phyloP scores from a whole-genome alignment of 768 basidiomycete species.

The Tricholomella constricta region DNA sequence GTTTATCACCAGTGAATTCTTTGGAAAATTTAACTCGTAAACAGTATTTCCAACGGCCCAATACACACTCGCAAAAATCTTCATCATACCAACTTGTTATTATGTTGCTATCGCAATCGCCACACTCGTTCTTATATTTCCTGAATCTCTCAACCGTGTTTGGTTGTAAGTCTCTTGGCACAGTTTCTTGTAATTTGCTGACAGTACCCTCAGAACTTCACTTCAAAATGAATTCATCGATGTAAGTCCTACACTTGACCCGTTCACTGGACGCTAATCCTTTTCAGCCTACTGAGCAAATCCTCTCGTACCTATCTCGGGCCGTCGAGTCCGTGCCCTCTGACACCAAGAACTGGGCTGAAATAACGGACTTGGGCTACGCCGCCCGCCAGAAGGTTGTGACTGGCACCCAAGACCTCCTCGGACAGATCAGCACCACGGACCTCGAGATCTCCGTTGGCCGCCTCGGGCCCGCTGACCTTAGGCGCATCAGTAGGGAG shows the following conservation, averaged over 20 bases:
- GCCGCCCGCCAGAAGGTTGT: slow-evolving; percentile 30
- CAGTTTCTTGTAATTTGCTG: too few species aligned
- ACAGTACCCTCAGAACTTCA: slow-evolving; percentile 23
- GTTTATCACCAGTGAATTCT: not conserved
- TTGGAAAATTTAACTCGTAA: not conserved
- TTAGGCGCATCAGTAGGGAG: slow-evolving; percentile 40
- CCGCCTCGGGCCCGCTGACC: slow-evolving; percentile 41
- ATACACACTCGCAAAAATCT: slow-evolving; percentile 41
- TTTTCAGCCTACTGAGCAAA: slow-evolving; percentile 32
- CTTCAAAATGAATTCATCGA: slow-evolving; percentile 29
- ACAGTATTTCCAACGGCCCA: slow-evolving; percentile 40
- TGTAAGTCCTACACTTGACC: slow-evolving; percentile 21
- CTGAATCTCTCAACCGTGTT: slow-evolving; percentile 44
- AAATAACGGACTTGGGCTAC: slow-evolving; percentile 25
- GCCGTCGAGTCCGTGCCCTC: slow-evolving; percentile 35
- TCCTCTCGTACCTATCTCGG: slow-evolving; percentile 35
- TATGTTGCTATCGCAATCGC: slow-evolving; percentile 44
- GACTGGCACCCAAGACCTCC: slow-evolving; percentile 31
- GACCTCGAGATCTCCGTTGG: slow-evolving; percentile 47
- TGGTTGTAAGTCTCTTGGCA: slow-evolving; percentile 45
- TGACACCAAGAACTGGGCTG: slow-evolving; percentile 35
- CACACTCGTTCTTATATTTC: slow-evolving; percentile 41
- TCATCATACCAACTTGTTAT: slow-evolving; percentile 41
- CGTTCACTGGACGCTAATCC: not conserved
- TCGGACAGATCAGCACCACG: slow-evolving; percentile 37